A percentile compares a stretch with the other conserved stretches of the same genome.
Conservation (phyloP, 306 rosid species). For the Vigna radiata region DNA sequence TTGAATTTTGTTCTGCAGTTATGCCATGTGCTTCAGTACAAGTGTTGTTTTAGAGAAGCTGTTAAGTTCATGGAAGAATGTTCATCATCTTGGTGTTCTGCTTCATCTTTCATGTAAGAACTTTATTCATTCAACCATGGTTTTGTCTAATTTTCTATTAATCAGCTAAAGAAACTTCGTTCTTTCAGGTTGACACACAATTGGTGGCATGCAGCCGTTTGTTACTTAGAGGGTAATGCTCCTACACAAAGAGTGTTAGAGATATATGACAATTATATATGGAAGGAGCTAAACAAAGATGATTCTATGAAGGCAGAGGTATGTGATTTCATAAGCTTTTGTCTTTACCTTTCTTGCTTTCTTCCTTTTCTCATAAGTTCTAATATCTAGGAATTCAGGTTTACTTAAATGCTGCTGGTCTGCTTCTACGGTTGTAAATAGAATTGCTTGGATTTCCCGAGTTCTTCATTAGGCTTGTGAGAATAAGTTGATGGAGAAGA, state of each 20-base stretch:
- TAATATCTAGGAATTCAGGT: constrained; percentile 60
- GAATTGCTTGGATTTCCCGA: too few species aligned
- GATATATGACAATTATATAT: constrained; percentile 74
- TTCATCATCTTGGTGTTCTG: constrained; percentile 75
- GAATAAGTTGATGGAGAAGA: too few species aligned
- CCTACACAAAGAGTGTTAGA: constrained; percentile 61
- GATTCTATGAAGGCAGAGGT: constrained; percentile 69
- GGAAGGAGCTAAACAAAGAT: constrained; percentile 83
- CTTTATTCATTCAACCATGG: constrained; percentile 27
- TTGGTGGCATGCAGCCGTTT: constrained; percentile 99
- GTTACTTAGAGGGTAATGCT: constrained; percentile 85
- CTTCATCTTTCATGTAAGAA: constrained; percentile 71
- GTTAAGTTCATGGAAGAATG: constrained; percentile 85
- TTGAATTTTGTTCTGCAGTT: constrained; percentile 61
- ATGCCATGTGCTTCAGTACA: constrained; percentile 88
- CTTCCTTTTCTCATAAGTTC: constrained; percentile 22
- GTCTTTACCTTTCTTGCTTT: not conserved
- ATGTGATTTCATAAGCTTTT: constrained; percentile 30
- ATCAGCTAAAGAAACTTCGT: constrained; percentile 5
- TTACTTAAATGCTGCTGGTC: constrained; percentile 79
- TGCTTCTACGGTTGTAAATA: constrained; percentile 72
- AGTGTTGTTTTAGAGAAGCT: constrained; percentile 82
- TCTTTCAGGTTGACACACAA: constrained; percentile 91
- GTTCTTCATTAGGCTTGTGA: too few species aligned
- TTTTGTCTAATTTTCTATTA: constrained; percentile 31